Conservation (phyloP, 805 yeast genomes). For the Candida nitratophila region DNA sequence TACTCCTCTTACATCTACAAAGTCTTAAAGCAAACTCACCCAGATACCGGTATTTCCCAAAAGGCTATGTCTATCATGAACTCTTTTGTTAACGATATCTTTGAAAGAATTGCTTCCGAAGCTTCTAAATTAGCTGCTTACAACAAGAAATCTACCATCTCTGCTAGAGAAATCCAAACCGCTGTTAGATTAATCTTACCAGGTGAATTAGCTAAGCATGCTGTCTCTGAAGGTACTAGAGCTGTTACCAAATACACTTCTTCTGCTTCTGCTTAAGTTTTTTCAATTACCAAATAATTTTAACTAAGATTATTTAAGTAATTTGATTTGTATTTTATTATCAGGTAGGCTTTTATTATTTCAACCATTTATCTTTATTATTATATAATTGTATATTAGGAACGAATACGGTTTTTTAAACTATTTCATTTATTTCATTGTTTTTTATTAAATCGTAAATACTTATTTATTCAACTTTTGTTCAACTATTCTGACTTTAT, state of each 20-base stretch:
- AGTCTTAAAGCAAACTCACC: conserved; percentile 97
- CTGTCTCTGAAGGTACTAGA: conserved; percentile 98
- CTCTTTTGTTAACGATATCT: conserved; percentile 96
- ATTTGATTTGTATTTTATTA: neutral
- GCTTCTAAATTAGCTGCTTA: conserved; percentile 98
- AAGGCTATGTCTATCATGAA: conserved; percentile 98
- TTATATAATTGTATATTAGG: conserved; percentile 4
- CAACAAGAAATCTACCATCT: conserved; percentile 96
- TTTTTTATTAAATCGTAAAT: no score
- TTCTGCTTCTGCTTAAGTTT: conserved; percentile 32
- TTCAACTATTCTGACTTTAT: conserved; percentile 62
- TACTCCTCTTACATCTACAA: conserved; percentile 98
- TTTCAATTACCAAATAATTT: neutral
- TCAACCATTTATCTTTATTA: neutral
- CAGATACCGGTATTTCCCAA: conserved; percentile 99
- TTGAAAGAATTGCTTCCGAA: conserved; percentile 96
- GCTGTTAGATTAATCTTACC: conserved; percentile 97
- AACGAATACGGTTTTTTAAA: neutral
- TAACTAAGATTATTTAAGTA: neutral
- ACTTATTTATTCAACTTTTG: conserved; percentile 27
- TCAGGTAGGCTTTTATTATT: neutral
- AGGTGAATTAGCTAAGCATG: conserved; percentile 98
- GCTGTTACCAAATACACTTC: conserved; percentile 96
- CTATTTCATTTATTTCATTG: neutral
- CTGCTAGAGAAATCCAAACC: conserved; percentile 97